Evolutionary conservation across 768 basidiomycete species (phyloP), one percentile per base, ranked within the genome.

Genomic region (Russula olivacea): DNA sequence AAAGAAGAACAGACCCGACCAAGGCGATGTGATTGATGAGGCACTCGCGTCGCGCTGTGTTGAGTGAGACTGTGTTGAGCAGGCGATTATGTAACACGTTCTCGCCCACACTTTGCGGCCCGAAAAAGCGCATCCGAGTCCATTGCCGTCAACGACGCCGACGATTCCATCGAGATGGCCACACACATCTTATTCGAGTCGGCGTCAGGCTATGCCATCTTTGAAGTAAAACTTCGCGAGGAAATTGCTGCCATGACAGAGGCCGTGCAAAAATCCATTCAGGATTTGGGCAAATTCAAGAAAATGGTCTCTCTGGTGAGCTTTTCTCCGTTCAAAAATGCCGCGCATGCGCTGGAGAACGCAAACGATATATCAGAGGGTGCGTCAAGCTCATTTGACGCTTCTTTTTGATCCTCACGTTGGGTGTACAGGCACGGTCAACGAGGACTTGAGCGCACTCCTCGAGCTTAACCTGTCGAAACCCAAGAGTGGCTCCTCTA

Each of bases 351-450:
- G 38, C 79, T 98, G 68, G 93, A 98, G 77, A 98, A 97, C 69
- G 88, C 88, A 56, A 98, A 98, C 72, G 96, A 98, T 75, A 75
- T 98, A 17, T 97, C 95, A 11, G 95, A 98, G 80, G 93, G 96
- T 93, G 64, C 34, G 83, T 76, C 36, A 4, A 12, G 38, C 62
- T n/a, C n/a, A 3, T 2, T 59, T 17, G 36, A 45, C 25, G 45
- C 34, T 25, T 17, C 59, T 32, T 23, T 54, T 41, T 54, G 21
- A 43, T 41, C 23, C 65, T 50, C 51, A 41, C 11, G 43, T n/a
- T 41, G 28, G 4, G n/a, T n/a, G 17, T 32, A 28, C 68, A 96
- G 94, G 93, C 63, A 83, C 94, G 65, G 74, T 96, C 43, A 93
- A 90, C 71, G 91, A 93, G 68, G 82, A 89, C 73, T 79, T 97